Conservation (phyloP, 352 stramenopile species). For the Globisporangium solare region DNA sequence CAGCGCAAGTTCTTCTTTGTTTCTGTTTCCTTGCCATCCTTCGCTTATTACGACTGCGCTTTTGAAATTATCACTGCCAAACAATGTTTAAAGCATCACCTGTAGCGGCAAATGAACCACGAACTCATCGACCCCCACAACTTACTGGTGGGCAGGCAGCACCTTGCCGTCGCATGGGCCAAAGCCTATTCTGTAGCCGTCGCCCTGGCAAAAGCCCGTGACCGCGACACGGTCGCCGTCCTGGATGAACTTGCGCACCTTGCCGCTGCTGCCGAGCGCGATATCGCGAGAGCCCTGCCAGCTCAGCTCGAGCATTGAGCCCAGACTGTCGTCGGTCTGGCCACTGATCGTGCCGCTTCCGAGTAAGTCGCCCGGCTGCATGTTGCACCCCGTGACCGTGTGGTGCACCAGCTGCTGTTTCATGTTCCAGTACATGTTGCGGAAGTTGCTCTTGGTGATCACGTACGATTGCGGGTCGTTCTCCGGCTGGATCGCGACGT, state of each 20-base stretch:
- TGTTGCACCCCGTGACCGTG: constrained; percentile 95
- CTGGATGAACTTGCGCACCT: constrained; percentile 92
- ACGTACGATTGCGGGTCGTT: constrained; percentile 42
- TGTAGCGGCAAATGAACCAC: no score
- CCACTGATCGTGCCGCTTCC: constrained; percentile 95
- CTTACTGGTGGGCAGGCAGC: constrained; percentile 74
- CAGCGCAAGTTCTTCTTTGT: no score
- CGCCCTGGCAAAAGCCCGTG: constrained; percentile 88
- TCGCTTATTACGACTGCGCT: no score
- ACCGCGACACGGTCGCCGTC: constrained; percentile 94
- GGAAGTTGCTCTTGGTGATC: constrained; percentile 93
- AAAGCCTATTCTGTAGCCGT: constrained; percentile 94
- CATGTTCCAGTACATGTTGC: constrained; percentile 97
- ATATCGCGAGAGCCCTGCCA: constrained; percentile 91
- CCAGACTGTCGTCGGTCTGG: constrained; percentile 80
- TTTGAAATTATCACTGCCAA: no score
- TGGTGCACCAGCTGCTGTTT: constrained; percentile 97
- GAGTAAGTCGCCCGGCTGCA: constrained; percentile 93
- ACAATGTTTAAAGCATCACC: no score
- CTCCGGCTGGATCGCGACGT: constrained; percentile 63
- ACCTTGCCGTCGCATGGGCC: constrained; percentile 90
- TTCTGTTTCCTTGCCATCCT: no score
- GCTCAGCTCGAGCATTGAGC: constrained; percentile 95
- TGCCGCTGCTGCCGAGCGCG: constrained; percentile 57
- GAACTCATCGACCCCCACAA: neutral